A percentile compares a stretch with the other conserved stretches of the same genome.
Evolutionary conservation across 1,139 yeast species (phyloP).

Genomic region (Geotrichum phurueaensis): DNA sequence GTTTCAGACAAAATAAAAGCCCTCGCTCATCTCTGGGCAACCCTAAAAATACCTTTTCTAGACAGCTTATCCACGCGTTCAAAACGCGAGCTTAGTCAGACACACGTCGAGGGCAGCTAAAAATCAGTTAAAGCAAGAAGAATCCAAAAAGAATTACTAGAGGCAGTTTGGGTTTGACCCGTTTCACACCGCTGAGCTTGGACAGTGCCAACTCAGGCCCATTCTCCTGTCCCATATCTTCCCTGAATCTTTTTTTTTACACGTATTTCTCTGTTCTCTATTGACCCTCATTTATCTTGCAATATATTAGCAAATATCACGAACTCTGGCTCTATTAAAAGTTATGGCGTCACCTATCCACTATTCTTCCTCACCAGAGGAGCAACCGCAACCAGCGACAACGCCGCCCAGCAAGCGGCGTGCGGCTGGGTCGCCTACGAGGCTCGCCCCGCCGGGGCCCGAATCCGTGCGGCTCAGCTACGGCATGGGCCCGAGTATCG

Average conservation of each 20-base stretch:
- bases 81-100: not conserved
- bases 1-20: not conserved
- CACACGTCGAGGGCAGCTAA: not conserved
- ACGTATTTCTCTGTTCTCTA: too few species aligned
- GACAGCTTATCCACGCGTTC: not conserved
- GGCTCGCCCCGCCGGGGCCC: not conserved
- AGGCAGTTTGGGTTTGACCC: too few species aligned
- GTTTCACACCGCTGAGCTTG: too few species aligned
- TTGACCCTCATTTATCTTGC: too few species aligned
- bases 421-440: not conserved
- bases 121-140: too few species aligned
- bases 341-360: not conserved
- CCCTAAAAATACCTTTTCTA: not conserved
- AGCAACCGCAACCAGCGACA: not conserved
- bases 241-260: too few species aligned
- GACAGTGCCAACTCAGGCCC: too few species aligned
- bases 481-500: constrained; percentile 10
- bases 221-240: too few species aligned
- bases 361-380: not conserved
- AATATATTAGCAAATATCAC: too few species aligned
- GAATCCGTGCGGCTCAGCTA: constrained; percentile 1
- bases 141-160: too few species aligned
- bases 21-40: not conserved
- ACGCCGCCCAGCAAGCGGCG: not conserved
- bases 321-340: too few species aligned